Percentiles rank a stretch among this genome's conserved stretches.
phyloP scores from a whole-genome alignment of 805 yeast genomes.

The Kregervanrija fluxuum region DNA sequence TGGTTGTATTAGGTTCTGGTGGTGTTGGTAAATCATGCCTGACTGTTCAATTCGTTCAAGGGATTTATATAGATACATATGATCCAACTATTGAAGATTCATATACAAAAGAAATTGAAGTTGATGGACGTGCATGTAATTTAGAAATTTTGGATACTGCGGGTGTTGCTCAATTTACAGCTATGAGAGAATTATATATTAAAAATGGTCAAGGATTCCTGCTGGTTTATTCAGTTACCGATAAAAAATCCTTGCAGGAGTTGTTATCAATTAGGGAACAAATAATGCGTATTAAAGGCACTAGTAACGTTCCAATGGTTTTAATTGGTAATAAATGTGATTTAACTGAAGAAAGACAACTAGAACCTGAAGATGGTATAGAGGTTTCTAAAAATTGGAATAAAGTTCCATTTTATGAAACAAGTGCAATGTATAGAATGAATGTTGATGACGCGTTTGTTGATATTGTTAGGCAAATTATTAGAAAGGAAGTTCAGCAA shows the following conservation, averaged over 20 bases:
- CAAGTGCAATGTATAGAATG: conserved; percentile 85
- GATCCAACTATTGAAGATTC: conserved; percentile 98
- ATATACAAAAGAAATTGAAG: conserved; percentile 78
- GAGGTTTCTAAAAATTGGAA: conserved; percentile 83
- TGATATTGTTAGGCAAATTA: conserved; percentile 84
- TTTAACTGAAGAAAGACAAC: conserved; percentile 63
- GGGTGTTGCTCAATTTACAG: conserved; percentile 82
- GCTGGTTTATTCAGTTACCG: conserved; percentile 53
- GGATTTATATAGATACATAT: conserved; percentile 81
- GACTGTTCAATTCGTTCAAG: conserved; percentile 88
- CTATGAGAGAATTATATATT: conserved; percentile 85
- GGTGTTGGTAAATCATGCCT: conserved; percentile 95
- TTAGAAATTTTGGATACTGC: conserved; percentile 70
- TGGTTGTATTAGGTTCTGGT: conserved; percentile 93
- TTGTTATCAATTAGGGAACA: conserved; percentile 74
- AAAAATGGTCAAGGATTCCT: conserved; percentile 77
- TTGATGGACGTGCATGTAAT: conserved; percentile 82
- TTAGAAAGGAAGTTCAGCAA: conserved; percentile 54
- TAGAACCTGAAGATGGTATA: conserved; percentile 76
- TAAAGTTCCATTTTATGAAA: conserved; percentile 83
- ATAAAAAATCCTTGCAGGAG: conserved; percentile 64
- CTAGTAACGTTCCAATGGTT: conserved; percentile 76
- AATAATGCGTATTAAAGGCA: conserved; percentile 75
- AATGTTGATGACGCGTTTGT: conserved; percentile 88
- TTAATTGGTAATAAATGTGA: conserved; percentile 90